Percentiles rank a stretch among this genome's conserved stretches.
Evolutionary conservation across 768 basidiomycete genomes (phyloP).

Genomic region (Psilocybe cyanescens): DNA sequence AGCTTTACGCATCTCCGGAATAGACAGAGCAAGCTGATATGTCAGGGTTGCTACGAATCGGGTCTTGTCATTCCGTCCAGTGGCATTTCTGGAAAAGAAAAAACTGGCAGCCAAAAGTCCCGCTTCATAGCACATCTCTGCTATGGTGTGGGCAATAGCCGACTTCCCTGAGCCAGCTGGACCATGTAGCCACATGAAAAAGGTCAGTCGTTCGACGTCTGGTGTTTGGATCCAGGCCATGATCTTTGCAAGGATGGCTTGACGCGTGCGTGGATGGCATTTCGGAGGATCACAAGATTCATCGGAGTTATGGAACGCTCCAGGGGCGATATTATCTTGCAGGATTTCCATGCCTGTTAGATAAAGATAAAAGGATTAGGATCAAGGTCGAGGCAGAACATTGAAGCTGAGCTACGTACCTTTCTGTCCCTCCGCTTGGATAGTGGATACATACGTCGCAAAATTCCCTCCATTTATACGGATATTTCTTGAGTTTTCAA

Average conservation of each 20-base stretch:
- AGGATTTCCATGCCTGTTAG: background rate
- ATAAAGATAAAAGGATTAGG: no score
- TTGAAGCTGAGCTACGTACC: no score
- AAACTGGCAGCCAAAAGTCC: conserved; percentile 4
- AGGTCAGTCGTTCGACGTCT: background rate
- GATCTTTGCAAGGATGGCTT: conserved; percentile 1
- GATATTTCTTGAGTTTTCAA: no score
- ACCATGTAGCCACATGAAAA: conserved; percentile 11
- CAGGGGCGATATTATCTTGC: background rate
- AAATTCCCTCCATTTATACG: no score
- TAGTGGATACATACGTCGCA: no score
- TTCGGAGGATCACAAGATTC: conserved; percentile 13
- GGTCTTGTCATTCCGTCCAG: background rate
- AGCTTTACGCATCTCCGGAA: background rate
- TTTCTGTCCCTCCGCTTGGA: no score
- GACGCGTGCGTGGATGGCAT: conserved; percentile 7
- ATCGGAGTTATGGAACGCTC: conserved; percentile 12
- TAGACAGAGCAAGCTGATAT: background rate
- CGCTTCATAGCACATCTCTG: conserved; percentile 1
- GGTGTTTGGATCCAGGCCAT: background rate
- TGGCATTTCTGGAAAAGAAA: conserved; percentile 10
- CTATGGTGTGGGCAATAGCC: conserved; percentile 8
- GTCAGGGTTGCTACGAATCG: background rate
- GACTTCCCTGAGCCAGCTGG: conserved; percentile 15
- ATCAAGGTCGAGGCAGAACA: no score